A percentile compares a stretch with the other conserved stretches of the same genome.
Evolutionary conservation across 1,139 yeast species (phyloP).

Genomic region (Magnusiomyces paraingens): DNA sequence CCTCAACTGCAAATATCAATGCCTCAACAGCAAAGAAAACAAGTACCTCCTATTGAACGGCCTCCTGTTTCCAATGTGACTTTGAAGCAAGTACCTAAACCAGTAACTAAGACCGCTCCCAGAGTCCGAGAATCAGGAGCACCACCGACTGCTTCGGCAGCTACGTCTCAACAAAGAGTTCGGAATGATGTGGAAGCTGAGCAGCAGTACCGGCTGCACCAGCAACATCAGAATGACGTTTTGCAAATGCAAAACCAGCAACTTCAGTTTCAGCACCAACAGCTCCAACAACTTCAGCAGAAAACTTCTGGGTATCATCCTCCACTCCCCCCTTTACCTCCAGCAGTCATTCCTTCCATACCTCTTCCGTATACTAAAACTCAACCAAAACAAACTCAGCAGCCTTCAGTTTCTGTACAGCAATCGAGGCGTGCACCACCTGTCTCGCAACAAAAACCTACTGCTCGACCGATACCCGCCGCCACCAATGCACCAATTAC

Average conservation of each 20-base stretch:
- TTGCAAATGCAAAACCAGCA: not conserved
- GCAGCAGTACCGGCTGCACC: not conserved
- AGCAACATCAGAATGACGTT: not conserved
- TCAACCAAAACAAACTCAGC: too few relatives aligned
- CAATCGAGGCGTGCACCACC: too few relatives aligned
- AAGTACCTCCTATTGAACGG: not conserved
- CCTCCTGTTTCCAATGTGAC: not conserved
- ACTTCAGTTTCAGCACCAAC: conserved; percentile 1
- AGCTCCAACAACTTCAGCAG: not conserved
- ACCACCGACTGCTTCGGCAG: not conserved
- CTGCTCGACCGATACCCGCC: too few relatives aligned
- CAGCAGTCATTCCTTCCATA: not conserved
- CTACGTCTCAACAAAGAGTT: not conserved
- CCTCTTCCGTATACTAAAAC: too few relatives aligned
- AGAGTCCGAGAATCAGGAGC: not conserved
- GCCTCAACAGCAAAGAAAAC: too few relatives aligned
- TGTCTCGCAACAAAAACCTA: too few relatives aligned
- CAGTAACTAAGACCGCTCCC: not conserved
- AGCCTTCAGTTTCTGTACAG: too few relatives aligned
- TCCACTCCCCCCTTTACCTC: not conserved
- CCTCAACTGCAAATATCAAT: not conserved
- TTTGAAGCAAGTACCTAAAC: not conserved
- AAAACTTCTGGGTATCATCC: not conserved
- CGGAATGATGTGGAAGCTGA: not conserved
- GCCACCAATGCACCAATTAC: too few relatives aligned